phyloP scores from a whole-genome alignment of 1,284 basidiomycete genomes.

The Naganishia sp. region DNA sequence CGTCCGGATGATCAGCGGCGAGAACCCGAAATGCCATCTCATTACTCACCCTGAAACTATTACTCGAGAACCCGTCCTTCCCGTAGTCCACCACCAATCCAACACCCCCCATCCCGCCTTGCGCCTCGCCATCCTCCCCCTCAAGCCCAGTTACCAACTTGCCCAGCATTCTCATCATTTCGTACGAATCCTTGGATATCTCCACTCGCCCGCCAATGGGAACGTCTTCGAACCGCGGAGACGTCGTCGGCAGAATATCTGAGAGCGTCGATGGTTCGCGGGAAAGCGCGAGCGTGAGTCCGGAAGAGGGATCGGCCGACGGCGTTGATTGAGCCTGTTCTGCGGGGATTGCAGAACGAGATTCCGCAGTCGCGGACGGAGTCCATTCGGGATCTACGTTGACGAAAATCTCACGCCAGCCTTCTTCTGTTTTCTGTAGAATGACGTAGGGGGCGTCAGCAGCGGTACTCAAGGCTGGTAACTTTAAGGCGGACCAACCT shows the following conservation, averaged over 20 bases:
- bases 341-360: constrained; percentile 14
- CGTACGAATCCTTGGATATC: constrained; percentile 70
- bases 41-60: constrained; percentile 73
- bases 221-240: constrained; percentile 66
- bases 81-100: constrained; percentile 93
- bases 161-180: constrained; percentile 66
- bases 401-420: constrained; percentile 86
- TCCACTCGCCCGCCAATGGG: constrained; percentile 73
- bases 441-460: too few relatives aligned
- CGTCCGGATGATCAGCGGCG: not conserved
- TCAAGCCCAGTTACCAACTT: constrained; percentile 58
- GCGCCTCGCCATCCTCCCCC: constrained; percentile 5
- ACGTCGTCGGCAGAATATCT: constrained; percentile 67
- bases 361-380: not conserved
- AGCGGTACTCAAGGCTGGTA: too few relatives aligned
- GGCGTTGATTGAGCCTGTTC: constrained; percentile 21
- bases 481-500: constrained; percentile 56
- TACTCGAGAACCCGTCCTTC: constrained; percentile 66
- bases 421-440: constrained; percentile 68
- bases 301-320: constrained; percentile 42
- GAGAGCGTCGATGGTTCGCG: constrained; percentile 66
- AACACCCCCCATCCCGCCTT: constrained; percentile 62
- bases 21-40: too few relatives aligned
- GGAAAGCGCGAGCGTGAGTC: constrained; percentile 69
- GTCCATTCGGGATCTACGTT: constrained; percentile 54